phyloP scores from a whole-genome alignment of 2,329 filamentous ascomycete genomes.

The Colletotrichum musae region DNA sequence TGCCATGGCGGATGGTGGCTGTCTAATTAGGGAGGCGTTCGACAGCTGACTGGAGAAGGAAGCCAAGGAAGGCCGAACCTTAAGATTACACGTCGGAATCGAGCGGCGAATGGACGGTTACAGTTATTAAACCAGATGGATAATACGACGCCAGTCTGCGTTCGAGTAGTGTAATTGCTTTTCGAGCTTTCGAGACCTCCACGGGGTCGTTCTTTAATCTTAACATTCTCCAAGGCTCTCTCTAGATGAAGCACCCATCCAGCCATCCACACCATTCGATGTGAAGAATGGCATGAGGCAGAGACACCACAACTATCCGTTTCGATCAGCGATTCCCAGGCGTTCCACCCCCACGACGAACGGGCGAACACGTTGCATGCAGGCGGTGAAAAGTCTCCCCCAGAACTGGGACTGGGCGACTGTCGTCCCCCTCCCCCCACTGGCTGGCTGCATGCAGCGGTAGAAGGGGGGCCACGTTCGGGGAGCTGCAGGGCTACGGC shows the following conservation, averaged over 20 bases:
- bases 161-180: not conserved
- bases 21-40: slow-evolving; percentile 32
- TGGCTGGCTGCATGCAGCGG: slow-evolving; percentile 35
- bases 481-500: slow-evolving; percentile 36
- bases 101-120: slow-evolving; percentile 32
- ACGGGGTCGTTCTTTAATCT: too few relatives aligned
- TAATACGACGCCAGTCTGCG: slow-evolving; percentile 8
- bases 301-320: too few relatives aligned
- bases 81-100: slow-evolving; percentile 32
- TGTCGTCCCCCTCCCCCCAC: not conserved
- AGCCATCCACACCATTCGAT: too few relatives aligned
- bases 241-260: too few relatives aligned
- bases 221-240: too few relatives aligned
- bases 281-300: too few relatives aligned
- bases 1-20: slow-evolving; percentile 1
- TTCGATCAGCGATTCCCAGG: not conserved
- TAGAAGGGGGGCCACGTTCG: slow-evolving; percentile 20
- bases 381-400: slow-evolving; percentile 28
- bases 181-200: too few relatives aligned
- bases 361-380: slow-evolving; percentile 32
- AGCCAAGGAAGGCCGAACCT: slow-evolving; percentile 15
- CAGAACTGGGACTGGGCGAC: slow-evolving; percentile 6
- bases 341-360: slow-evolving; percentile 2
- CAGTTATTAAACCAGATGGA: slow-evolving; percentile 1
- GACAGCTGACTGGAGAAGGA: slow-evolving; percentile 19